phyloP scores from a whole-genome alignment of 306 rosid genomes.

The Calophaca sinica region DNA sequence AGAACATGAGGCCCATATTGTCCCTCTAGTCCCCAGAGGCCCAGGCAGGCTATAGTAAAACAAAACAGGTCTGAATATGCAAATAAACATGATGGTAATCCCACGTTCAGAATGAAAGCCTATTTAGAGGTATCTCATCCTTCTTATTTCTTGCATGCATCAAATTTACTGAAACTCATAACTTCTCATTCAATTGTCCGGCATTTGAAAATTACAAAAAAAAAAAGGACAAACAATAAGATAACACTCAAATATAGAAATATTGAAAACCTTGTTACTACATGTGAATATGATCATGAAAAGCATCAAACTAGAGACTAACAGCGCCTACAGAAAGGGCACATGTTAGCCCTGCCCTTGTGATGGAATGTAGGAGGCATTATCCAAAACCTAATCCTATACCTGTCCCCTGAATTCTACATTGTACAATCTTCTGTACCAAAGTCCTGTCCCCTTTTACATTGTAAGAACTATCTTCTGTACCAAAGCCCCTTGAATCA shows the following conservation, averaged over 20 bases:
- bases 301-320: neutral
- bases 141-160: neutral
- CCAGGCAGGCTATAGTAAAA: neutral
- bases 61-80: neutral
- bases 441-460: slow-evolving; percentile 31
- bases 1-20: neutral
- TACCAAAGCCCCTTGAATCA: slow-evolving; percentile 40
- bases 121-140: neutral
- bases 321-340: neutral
- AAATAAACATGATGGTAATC: neutral
- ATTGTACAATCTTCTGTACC: slow-evolving; percentile 27
- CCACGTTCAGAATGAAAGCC: neutral
- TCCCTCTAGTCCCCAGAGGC: neutral
- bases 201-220: neutral
- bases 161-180: neutral
- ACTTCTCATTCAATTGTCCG: neutral
- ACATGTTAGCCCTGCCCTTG: slow-evolving; percentile 7
- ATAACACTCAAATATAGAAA: neutral
- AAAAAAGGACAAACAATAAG: neutral
- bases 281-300: slow-evolving; percentile 3
- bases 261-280: neutral
- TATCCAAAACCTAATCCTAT: slow-evolving; percentile 36
- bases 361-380: neutral
- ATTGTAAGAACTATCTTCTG: slow-evolving; percentile 38
- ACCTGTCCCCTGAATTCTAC: slow-evolving; percentile 32